phyloP scores from a whole-genome alignment of 1,284 basidiomycete genomes.

The Athelia sp. region DNA sequence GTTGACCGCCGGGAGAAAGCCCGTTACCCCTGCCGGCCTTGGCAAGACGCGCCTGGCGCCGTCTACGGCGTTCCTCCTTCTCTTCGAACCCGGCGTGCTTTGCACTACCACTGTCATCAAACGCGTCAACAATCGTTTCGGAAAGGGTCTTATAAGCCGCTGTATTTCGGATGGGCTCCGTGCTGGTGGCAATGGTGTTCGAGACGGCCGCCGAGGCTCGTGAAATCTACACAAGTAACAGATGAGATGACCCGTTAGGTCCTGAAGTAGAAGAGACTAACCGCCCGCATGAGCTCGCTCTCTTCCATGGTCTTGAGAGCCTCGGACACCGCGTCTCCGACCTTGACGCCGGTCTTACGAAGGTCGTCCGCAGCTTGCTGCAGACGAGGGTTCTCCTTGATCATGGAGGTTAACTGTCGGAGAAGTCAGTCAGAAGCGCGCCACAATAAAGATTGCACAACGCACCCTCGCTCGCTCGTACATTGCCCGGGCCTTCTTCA shows the following conservation, averaged over 20 bases:
- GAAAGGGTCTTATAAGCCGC: conserved; percentile 91
- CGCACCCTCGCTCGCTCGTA: conserved; percentile 92
- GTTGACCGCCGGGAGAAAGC: conserved; percentile 37
- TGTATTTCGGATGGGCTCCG: conserved; percentile 92
- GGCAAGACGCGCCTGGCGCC: conserved; percentile 69
- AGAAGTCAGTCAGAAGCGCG: conserved; percentile 3
- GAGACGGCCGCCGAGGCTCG: conserved; percentile 77
- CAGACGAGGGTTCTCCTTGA: conserved; percentile 94
- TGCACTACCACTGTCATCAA: conserved; percentile 90
- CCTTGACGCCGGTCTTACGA: conserved; percentile 84
- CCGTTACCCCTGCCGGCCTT: conserved; percentile 77
- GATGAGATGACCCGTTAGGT: background rate
- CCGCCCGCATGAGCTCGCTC: conserved; percentile 85
- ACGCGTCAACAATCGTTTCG: conserved; percentile 85
- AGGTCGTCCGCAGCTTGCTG: conserved; percentile 90
- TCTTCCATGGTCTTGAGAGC: conserved; percentile 92
- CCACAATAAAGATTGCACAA: conserved; percentile 15
- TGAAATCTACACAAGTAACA: conserved; percentile 51
- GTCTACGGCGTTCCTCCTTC: conserved; percentile 77
- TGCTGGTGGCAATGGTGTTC: conserved; percentile 75
- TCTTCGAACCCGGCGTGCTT: conserved; percentile 94
- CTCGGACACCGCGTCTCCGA: conserved; percentile 90
- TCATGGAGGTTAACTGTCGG: conserved; percentile 80
- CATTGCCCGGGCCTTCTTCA: conserved; percentile 85
- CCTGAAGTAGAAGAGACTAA: conserved; percentile 29